Evolutionary conservation across 768 basidiomycete species (phyloP).

Genomic region (Pleurotus sapidus): DNA sequence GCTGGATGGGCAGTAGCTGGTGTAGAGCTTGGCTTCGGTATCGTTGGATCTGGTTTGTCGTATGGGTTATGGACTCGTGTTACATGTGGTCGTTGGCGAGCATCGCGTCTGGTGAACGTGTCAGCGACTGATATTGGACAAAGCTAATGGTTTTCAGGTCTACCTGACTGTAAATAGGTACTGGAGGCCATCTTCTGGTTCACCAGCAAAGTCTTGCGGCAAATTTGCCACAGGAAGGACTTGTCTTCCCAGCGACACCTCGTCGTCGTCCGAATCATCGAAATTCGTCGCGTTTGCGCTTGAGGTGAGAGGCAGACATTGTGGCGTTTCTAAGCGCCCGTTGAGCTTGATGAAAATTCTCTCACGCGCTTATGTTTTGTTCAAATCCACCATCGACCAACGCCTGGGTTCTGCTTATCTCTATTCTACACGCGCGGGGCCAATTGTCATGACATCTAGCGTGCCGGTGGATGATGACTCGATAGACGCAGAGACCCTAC

Average conservation of each 20-base stretch:
- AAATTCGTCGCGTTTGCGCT: slow-evolving; percentile 56
- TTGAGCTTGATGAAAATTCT: too few relatives aligned
- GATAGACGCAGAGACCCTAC: slow-evolving; percentile 64
- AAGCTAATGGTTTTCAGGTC: slow-evolving; percentile 12
- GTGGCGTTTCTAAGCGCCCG: neutral
- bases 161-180: slow-evolving; percentile 84
- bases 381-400: too few relatives aligned
- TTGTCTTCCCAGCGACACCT: slow-evolving; percentile 61
- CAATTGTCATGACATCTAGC: slow-evolving; percentile 10
- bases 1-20: slow-evolving; percentile 22
- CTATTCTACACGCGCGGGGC: neutral
- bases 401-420: neutral
- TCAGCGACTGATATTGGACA: neutral
- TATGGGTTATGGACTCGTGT: slow-evolving; percentile 72
- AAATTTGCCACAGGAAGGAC: slow-evolving; percentile 80
- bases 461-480: slow-evolving; percentile 42
- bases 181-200: slow-evolving; percentile 70
- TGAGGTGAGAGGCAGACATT: slow-evolving; percentile 20
- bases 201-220: slow-evolving; percentile 62
- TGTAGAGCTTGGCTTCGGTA: slow-evolving; percentile 5
- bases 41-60: slow-evolving; percentile 31
- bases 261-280: slow-evolving; percentile 58
- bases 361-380: too few relatives aligned
- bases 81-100: slow-evolving; percentile 58
- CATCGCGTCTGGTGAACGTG: slow-evolving; percentile 58